Percentiles rank a stretch among this genome's conserved stretches.
These are phyloP conservation scores for Tephrocybe sp. DNA, from an alignment of 768 basidiomycete genomes.

Conservation along the genomic window DNA sequence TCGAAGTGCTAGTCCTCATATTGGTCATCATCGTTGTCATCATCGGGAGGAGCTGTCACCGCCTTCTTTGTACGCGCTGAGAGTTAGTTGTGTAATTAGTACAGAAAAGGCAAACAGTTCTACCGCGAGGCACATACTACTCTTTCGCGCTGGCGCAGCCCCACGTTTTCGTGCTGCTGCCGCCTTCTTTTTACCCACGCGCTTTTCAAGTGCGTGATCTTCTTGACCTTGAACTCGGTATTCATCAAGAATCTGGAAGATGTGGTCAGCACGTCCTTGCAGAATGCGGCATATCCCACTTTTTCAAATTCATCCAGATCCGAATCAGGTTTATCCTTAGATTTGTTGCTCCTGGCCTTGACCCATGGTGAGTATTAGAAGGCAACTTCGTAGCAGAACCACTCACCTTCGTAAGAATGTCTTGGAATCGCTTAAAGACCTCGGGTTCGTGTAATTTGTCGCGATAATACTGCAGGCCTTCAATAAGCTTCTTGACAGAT, in stretches of 20 bases:
- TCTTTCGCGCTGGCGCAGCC: constrained; percentile 37
- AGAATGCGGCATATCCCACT: constrained; percentile 34
- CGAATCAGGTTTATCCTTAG: constrained; percentile 86
- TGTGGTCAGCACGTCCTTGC: neutral
- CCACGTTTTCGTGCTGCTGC: constrained; percentile 68
- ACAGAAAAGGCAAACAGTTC: neutral
- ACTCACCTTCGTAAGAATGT: constrained; percentile 85
- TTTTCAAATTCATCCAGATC: constrained; percentile 94
- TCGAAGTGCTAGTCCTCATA: constrained; percentile 14
- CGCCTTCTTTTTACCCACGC: constrained; percentile 80
- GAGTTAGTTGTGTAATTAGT: neutral
- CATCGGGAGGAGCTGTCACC: neutral
- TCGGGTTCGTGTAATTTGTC: constrained; percentile 90
- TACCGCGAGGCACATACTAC: constrained; percentile 23
- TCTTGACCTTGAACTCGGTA: constrained; percentile 83
- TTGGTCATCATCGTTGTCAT: constrained; percentile 17
- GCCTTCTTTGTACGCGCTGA: constrained; percentile 16
- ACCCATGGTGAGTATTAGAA: neutral
- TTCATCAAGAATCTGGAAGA: constrained; percentile 74
- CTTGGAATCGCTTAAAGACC: constrained; percentile 80
- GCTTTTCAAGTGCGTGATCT: constrained; percentile 86
- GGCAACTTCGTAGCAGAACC: neutral
- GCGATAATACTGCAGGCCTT: constrained; percentile 87
- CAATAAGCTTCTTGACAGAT: constrained; percentile 94
- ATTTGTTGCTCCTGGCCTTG: constrained; percentile 87